Base-by-base conservation (phyloP, 352 stramenopile species). In the Phytopythium cucurbitacearum region DNA sequence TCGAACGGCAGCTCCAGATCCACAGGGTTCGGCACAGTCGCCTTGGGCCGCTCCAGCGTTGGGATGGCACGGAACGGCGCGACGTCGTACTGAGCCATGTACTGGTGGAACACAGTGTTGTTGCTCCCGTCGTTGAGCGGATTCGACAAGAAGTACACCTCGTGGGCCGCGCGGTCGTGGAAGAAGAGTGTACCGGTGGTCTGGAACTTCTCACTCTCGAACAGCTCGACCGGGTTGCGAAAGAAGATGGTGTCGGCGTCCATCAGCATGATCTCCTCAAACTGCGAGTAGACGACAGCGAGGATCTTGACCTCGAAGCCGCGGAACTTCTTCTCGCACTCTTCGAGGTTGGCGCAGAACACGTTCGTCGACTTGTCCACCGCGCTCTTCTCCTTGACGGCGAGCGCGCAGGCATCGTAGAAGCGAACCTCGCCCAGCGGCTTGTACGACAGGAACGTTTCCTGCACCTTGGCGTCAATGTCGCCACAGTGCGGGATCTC, bases 181-280 rank as follows among this genome's bases (percentile, higher is more conserved):
- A 85, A 81, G 51, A 85, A 81, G 7, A 85, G 57, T 35, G 71
- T 85, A 42, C 73, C 73, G 32, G 71, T 77, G 15, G 46, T 60
- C 33, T 52, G n/a, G 39, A 60, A 80, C 39, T 69, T 67, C 3
- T 60, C 40, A 21, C 57, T 64, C 28, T 68, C 54, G 59, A 67
- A 83, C 1, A 83, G 53, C 13, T 49, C 16, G 53, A 57, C 69
- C 34, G 71, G 75, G 47, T 60, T 71, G 41, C 67, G 47, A 47
- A 85, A 63, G 58, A 80, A 65, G 8, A 81, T 49, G 11, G 51
- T 65, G 54, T 85, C 69, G 16, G 69, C 74, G 40, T 83, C 74
- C 43, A 85, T 9, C 2, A 85, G 47, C 74, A 81, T 79, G 7
- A 85, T 11, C 44, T 83, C 66, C 36, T 78, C 52, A 48, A 85